Evolutionary conservation across 2,329 filamentous ascomycete species (phyloP).

Genomic region (Calonectria pseudoturangicola): DNA sequence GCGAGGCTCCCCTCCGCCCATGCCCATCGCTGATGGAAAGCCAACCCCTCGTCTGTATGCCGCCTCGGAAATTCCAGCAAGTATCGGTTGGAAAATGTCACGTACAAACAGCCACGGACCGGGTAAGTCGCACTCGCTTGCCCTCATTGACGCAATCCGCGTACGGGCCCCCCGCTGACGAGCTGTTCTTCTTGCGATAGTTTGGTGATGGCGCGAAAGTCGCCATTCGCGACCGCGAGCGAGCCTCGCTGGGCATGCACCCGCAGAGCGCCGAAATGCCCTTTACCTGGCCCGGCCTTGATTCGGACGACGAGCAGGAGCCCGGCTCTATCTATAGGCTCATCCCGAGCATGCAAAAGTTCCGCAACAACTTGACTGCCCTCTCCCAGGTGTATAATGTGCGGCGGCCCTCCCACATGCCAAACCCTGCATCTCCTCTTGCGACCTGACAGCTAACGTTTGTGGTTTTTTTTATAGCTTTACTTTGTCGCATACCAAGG

Average conservation of each 20-base stretch:
- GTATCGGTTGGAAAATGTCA: slow-evolving; percentile 61
- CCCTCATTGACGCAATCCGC: background rate
- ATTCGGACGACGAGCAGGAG: slow-evolving; percentile 51
- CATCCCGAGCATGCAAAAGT: slow-evolving; percentile 61
- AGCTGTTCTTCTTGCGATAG: slow-evolving; percentile 49
- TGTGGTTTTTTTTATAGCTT: slow-evolving; percentile 61
- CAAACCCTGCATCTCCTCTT: background rate
- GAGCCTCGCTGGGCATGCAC: slow-evolving; percentile 51
- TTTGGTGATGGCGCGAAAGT: slow-evolving; percentile 61
- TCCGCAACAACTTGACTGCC: slow-evolving; percentile 74
- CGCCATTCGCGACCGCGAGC: slow-evolving; percentile 61
- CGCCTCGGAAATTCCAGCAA: slow-evolving; percentile 50
- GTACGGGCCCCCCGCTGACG: slow-evolving; percentile 23
- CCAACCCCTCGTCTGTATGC: slow-evolving; percentile 42
- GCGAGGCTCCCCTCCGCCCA: slow-evolving; percentile 46
- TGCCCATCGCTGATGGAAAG: slow-evolving; percentile 53
- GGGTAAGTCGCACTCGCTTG: slow-evolving; percentile 54
- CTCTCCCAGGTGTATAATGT: slow-evolving; percentile 76
- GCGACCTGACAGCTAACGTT: slow-evolving; percentile 31
- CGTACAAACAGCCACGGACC: slow-evolving; percentile 60
- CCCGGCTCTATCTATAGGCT: slow-evolving; percentile 53
- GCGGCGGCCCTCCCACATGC: slow-evolving; percentile 44
- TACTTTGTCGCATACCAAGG: slow-evolving; percentile 77
- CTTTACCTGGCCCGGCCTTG: slow-evolving; percentile 55
- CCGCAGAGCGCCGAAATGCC: slow-evolving; percentile 52